These are phyloP conservation scores for Leptographium lundbergii DNA, from an alignment of 2,329 filamentous ascomycete genomes.

Conservation along the genomic window DNA sequence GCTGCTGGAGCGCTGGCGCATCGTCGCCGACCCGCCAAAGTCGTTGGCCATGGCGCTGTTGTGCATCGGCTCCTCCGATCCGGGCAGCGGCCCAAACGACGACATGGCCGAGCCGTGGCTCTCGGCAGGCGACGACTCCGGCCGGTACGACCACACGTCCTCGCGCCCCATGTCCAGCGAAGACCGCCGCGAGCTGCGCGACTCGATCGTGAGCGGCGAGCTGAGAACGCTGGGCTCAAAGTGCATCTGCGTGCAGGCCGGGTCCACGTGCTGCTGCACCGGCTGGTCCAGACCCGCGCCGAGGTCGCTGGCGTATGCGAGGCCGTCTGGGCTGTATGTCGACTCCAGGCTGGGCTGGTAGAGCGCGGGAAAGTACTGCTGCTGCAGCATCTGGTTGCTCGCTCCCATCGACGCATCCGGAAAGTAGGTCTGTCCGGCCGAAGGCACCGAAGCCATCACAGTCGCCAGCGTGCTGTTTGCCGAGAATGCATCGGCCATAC, in stretches of 20 bases:
- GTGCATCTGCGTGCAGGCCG: conserved; percentile 29
- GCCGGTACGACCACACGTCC: conserved; percentile 30
- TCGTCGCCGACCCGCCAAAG: conserved; percentile 25
- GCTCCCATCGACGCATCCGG: conserved; percentile 23
- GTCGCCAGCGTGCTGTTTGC: background rate
- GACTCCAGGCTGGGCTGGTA: conserved; percentile 34
- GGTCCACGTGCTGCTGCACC: conserved; percentile 36
- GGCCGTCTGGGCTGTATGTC: conserved; percentile 33
- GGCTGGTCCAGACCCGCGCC: conserved; percentile 22
- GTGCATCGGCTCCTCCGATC: background rate
- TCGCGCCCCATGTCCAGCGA: conserved; percentile 34
- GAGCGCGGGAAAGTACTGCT: conserved; percentile 35
- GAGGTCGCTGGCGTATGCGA: conserved; percentile 30
- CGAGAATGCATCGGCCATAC: conserved; percentile 31
- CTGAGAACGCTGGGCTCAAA: conserved; percentile 36
- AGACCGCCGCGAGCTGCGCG: conserved; percentile 39
- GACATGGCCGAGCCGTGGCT: conserved; percentile 30
- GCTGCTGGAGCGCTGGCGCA: conserved; percentile 36
- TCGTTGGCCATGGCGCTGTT: conserved; percentile 20
- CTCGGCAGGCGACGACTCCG: conserved; percentile 28
- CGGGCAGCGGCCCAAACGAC: conserved; percentile 2
- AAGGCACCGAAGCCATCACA: conserved; percentile 2
- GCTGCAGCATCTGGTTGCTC: conserved; percentile 28
- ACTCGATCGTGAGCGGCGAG: conserved; percentile 41
- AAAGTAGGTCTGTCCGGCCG: conserved; percentile 16